Conservation (phyloP, 2,329 filamentous ascomycete genomes). For the Amylocarpus encephaloides region DNA sequence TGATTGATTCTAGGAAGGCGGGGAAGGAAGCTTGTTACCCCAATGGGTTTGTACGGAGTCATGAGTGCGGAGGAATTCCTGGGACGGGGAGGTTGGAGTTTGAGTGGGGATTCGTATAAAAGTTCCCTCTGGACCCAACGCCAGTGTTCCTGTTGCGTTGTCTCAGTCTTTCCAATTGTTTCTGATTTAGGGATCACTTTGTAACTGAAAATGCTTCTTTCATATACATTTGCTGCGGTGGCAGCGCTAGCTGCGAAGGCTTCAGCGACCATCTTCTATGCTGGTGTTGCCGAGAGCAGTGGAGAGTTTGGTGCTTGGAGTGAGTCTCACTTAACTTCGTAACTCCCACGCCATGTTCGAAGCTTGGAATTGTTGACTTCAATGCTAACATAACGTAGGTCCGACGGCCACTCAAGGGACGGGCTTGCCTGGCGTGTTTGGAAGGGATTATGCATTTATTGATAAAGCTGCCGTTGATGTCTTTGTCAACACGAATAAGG, state of each 20-base stretch:
- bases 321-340: conserved; percentile 3
- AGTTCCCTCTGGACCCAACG: no score
- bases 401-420: conserved; percentile 32
- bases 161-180: neutral
- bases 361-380: neutral
- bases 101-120: no score
- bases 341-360: neutral
- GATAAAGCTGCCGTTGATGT: conserved; percentile 38
- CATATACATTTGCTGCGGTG: conserved; percentile 7
- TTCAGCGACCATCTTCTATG: conserved; percentile 40
- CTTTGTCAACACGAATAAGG: conserved; percentile 41
- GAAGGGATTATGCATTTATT: conserved; percentile 46
- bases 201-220: conserved; percentile 14
- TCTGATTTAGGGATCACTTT: neutral
- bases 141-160: neutral
- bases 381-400: conserved; percentile 6
- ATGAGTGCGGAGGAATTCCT: no score
- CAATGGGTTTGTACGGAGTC: no score
- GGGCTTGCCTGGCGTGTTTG: conserved; percentile 44
- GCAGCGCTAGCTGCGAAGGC: conserved; percentile 19
- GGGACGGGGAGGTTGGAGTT: no score
- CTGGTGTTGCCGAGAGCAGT: conserved; percentile 41
- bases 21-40: no score
- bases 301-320: conserved; percentile 43
- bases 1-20: neutral